These are phyloP conservation scores for Punica granatum DNA, from an alignment of 345 rosid species.

Conservation along the genomic window DNA sequence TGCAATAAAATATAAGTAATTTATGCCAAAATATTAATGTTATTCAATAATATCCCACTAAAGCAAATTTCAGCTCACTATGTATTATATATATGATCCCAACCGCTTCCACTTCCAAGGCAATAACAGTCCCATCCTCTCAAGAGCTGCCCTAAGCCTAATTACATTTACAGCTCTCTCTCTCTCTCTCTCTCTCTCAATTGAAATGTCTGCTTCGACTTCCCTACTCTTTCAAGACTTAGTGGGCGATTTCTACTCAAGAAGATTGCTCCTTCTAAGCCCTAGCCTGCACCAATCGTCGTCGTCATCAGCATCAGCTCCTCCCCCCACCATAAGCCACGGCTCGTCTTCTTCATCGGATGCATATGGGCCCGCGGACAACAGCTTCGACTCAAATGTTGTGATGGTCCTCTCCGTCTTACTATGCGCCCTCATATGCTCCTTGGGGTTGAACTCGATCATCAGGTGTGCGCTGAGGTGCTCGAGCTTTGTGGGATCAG, in stretches of 20 bases:
- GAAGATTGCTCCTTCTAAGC: constrained; percentile 34
- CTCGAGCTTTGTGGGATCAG: constrained; percentile 27
- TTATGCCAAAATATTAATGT: too few species aligned
- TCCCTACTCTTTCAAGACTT: constrained; percentile 18
- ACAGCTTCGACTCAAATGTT: constrained; percentile 61
- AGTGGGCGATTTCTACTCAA: constrained; percentile 31
- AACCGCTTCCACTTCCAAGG: constrained; percentile 15
- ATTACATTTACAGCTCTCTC: background rate
- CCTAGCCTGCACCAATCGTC: constrained; percentile 14
- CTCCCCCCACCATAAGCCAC: constrained; percentile 29
- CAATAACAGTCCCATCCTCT: background rate
- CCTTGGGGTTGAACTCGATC: constrained; percentile 68
- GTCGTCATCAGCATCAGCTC: background rate
- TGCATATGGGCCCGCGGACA: constrained; percentile 18
- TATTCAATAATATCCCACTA: too few species aligned
- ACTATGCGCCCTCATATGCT: constrained; percentile 74
- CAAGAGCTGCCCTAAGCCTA: background rate
- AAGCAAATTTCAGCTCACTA: constrained; percentile 8
- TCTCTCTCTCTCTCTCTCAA: background rate
- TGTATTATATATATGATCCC: constrained; percentile 21
- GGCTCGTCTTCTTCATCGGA: constrained; percentile 26
- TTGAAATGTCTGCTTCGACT: constrained; percentile 18
- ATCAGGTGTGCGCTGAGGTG: constrained; percentile 61
- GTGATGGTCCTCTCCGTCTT: constrained; percentile 78
- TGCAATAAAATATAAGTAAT: too few species aligned